A percentile compares a stretch with the other conserved stretches of the same genome.
Evolutionary conservation across 768 basidiomycete species (phyloP).

Genomic region (Russula sp.): DNA sequence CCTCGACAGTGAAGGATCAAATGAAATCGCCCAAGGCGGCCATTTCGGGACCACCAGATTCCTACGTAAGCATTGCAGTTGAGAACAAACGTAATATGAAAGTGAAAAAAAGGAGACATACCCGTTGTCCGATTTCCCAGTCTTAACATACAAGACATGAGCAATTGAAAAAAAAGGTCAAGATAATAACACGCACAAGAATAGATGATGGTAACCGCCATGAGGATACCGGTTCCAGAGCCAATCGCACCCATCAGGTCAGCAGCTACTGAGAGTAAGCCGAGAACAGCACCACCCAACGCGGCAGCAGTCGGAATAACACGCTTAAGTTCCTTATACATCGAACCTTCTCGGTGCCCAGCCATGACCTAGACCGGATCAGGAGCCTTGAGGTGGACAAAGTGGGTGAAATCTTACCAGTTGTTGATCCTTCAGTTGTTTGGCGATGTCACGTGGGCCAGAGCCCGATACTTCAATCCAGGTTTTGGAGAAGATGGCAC

Average conservation of each 20-base stretch:
- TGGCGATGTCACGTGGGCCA: slow-evolving; percentile 93
- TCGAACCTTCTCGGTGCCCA: slow-evolving; percentile 88
- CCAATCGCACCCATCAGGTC: slow-evolving; percentile 96
- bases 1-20: slow-evolving; percentile 38
- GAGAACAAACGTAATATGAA: not conserved
- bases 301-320: slow-evolving; percentile 98
- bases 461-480: slow-evolving; percentile 99
- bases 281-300: slow-evolving; percentile 95
- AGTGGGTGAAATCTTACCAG: slow-evolving; percentile 53
- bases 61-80: slow-evolving; percentile 37
- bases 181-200: slow-evolving; percentile 43
- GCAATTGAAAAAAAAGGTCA: not conserved
- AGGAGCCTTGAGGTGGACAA: not conserved
- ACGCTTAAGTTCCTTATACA: slow-evolving; percentile 99
- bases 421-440: slow-evolving; percentile 97
- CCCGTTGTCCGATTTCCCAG: slow-evolving; percentile 92
- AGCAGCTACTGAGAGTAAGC: slow-evolving; percentile 83
- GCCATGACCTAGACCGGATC: slow-evolving; percentile 59
- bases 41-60: slow-evolving; percentile 81
- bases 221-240: slow-evolving; percentile 92
- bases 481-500: slow-evolving; percentile 97
- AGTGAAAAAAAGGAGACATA: slow-evolving; percentile 27
- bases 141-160: slow-evolving; percentile 44
- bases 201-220: slow-evolving; percentile 98
- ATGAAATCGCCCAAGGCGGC: slow-evolving; percentile 75